Conservation (phyloP, 176 grass and related monocot species). For the Saccharum officinarum region DNA sequence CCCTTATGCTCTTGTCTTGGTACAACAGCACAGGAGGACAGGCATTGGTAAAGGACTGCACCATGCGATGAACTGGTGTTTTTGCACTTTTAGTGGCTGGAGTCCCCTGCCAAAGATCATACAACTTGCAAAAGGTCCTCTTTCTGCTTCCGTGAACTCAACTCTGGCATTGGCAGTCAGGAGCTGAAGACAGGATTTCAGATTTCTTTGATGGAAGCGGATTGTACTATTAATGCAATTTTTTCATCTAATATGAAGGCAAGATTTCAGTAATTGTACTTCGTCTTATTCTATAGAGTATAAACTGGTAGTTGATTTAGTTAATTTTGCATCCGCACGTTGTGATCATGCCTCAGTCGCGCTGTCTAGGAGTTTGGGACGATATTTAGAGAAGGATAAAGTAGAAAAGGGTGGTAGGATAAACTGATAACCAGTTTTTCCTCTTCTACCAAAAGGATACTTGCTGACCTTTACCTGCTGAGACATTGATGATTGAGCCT, state of each 20-base stretch:
- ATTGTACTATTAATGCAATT: not conserved
- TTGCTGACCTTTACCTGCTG: not conserved
- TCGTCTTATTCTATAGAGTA: not conserved
- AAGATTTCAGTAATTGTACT: not conserved
- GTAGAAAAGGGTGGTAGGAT: not conserved
- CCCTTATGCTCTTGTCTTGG: slow-evolving; percentile 6
- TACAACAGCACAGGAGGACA: slow-evolving; percentile 49
- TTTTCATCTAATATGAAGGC: not conserved
- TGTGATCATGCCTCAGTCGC: not conserved
- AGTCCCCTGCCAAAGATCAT: not conserved
- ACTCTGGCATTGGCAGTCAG: not conserved
- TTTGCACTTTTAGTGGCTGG: not conserved
- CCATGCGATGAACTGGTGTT: slow-evolving; percentile 36
- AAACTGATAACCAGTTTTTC: not conserved
- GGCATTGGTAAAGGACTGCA: slow-evolving; percentile 49
- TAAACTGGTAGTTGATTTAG: not conserved
- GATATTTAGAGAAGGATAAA: not conserved
- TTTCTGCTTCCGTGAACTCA: no score
- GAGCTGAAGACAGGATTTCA: not conserved
- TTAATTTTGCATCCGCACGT: not conserved
- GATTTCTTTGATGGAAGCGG: not conserved
- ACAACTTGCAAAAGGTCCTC: not conserved
- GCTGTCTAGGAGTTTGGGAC: not conserved
- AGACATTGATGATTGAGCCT: not conserved
- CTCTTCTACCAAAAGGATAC: slow-evolving; percentile 12